Base-by-base conservation (phyloP, 2,329 filamentous ascomycete species). In the Cyphellophora attinorum region DNA sequence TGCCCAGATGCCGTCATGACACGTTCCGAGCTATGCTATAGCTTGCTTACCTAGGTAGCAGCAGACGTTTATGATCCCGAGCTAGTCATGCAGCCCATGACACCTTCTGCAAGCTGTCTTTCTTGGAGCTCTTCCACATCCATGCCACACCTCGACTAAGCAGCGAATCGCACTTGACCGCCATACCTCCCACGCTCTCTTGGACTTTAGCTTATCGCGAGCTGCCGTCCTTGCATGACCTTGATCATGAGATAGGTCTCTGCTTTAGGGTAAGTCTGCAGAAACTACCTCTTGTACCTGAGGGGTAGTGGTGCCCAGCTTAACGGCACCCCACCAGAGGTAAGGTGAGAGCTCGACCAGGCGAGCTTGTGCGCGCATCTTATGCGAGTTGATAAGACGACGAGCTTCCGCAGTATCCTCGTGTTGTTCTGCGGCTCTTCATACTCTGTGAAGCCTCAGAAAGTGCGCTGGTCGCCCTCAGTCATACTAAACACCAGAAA, bases 381-480 rank as follows among this genome's bases (percentile, higher is more conserved):
- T n/a, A n/a, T n/a, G n/a, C n/a, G n/a, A n/a, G n/a, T n/a, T n/a
- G n/a, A n/a, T n/a, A n/a, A n/a, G n/a, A n/a, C n/a, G n/a, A n/a
- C n/a, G n/a, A n/a, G n/a, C n/a, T n/a, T n/a, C n/a, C n/a, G n/a
- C n/a, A n/a, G n/a, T n/a, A n/a, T n/a, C n/a, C n/a, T n/a, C n/a
- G n/a, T n/a, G n/a, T n/a, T n/a, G n/a, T n/a, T n/a, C n/a, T n/a
- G n/a, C n/a, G n/a, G n/a, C n/a, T n/a, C n/a, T n/a, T n/a, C n/a
- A n/a, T n/a, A n/a, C n/a, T n/a, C n/a, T n/a, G n/a, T n/a, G n/a
- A n/a, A n/a, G n/a, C n/a, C n/a, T n/a, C n/a, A n/a, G n/a, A n/a
- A n/a, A 25, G 21, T n/a, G 21, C 21, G 21, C 21, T 25, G 21
- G 21, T 25, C 21, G 21, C 21, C 21, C n/a, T n/a, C n/a, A n/a